These are phyloP conservation scores for Corchorus olitorius DNA, from an alignment of 345 rosid genomes.

Conservation along the genomic window DNA sequence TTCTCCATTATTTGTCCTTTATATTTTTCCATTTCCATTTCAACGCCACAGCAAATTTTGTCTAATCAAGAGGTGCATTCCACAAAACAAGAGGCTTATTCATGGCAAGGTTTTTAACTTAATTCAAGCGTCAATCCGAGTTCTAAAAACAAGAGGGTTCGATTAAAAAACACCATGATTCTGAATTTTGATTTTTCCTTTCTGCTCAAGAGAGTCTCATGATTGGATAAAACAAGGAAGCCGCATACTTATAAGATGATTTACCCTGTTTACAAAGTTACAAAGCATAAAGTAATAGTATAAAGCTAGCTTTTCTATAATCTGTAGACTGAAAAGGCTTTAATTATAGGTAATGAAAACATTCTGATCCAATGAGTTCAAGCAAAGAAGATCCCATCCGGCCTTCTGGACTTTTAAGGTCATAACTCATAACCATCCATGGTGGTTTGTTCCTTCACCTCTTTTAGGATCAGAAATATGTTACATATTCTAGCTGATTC, in stretches of 20 bases:
- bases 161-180: too few relatives aligned
- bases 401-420: constrained; percentile 4
- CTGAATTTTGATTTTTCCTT: neutral
- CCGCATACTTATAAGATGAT: neutral
- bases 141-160: too few relatives aligned
- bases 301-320: neutral
- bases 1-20: neutral
- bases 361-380: neutral
- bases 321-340: neutral
- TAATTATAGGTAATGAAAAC: neutral
- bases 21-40: neutral
- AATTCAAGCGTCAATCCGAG: too few relatives aligned
- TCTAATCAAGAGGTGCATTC: neutral
- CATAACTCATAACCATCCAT: neutral
- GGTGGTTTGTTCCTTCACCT: neutral
- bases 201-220: neutral
- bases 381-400: constrained; percentile 5
- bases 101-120: too few relatives aligned
- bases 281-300: neutral
- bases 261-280: neutral
- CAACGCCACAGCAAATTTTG: neutral
- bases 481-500: neutral
- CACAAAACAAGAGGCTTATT: too few relatives aligned
- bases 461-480: neutral
- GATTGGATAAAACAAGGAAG: neutral